These are phyloP conservation scores for Cytospora mali DNA, from an alignment of 2,329 filamentous ascomycete genomes.

Conservation along the genomic window DNA sequence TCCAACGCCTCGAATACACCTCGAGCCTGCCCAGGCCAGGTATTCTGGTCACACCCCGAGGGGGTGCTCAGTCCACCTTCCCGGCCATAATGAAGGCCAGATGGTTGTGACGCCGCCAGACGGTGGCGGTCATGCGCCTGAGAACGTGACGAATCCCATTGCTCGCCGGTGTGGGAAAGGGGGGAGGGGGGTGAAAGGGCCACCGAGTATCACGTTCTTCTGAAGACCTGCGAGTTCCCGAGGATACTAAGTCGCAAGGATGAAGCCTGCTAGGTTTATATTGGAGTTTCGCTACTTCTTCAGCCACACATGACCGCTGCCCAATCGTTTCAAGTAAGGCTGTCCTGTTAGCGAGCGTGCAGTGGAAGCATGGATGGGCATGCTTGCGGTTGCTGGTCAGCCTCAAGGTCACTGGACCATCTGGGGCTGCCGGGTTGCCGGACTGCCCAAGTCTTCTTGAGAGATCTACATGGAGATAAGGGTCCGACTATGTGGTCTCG, in stretches of 20 bases:
- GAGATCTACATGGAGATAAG: neutral
- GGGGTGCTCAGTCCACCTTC: neutral
- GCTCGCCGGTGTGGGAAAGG: too few species aligned
- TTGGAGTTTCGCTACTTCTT: constrained; percentile 15
- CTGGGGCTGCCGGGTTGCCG: neutral
- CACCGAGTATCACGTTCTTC: constrained; percentile 21
- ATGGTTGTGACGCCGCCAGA: neutral
- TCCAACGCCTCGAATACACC: constrained; percentile 6
- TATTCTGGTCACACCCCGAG: neutral
- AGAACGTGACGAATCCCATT: constrained; percentile 6
- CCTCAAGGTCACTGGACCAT: constrained; percentile 9
- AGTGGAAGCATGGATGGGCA: constrained; percentile 6
- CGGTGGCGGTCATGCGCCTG: neutral
- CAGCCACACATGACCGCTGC: constrained; percentile 15
- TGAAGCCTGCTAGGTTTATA: constrained; percentile 15
- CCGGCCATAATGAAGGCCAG: neutral
- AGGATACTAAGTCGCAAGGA: constrained; percentile 17
- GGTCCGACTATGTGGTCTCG: neutral
- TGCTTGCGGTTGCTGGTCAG: neutral
- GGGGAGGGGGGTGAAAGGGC: too few species aligned
- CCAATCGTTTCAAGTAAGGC: constrained; percentile 23
- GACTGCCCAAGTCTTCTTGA: neutral
- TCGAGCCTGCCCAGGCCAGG: neutral
- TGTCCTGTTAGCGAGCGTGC: constrained; percentile 25
- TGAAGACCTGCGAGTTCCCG: constrained; percentile 24